These are phyloP conservation scores for Penicillium odoratum DNA, from an alignment of 495 filamentous ascomycete genomes.

Conservation along the genomic window DNA sequence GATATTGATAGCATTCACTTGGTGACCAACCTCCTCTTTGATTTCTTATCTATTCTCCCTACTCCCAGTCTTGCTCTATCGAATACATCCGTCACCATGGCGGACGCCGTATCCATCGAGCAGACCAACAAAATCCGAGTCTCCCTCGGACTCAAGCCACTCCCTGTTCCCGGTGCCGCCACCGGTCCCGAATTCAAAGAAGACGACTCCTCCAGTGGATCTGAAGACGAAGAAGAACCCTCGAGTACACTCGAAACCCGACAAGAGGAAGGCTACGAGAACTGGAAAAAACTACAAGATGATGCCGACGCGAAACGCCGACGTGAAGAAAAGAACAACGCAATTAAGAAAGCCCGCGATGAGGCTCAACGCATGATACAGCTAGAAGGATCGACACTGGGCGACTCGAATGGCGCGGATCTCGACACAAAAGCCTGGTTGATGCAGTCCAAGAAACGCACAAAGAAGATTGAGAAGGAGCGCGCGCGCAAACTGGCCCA, in stretches of 20 bases:
- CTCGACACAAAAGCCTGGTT: slow-evolving; percentile 84
- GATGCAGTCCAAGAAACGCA: slow-evolving; percentile 80
- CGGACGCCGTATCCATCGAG: slow-evolving; percentile 81
- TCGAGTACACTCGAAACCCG: slow-evolving; percentile 78
- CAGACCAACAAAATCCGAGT: slow-evolving; percentile 92
- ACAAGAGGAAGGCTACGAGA: slow-evolving; percentile 72
- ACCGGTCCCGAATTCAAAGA: slow-evolving; percentile 62
- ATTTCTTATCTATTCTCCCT: slow-evolving; percentile 3
- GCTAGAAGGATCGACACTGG: slow-evolving; percentile 78
- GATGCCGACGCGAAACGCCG: slow-evolving; percentile 65
- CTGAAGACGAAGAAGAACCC: slow-evolving; percentile 60
- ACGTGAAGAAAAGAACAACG: slow-evolving; percentile 73
- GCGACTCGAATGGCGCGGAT: slow-evolving; percentile 60
- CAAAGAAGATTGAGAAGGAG: slow-evolving; percentile 84
- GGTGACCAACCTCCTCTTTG: not conserved
- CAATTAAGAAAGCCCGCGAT: slow-evolving; percentile 87
- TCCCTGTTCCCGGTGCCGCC: slow-evolving; percentile 71
- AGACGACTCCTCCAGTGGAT: slow-evolving; percentile 41
- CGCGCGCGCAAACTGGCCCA: slow-evolving; percentile 67
- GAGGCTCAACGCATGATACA: slow-evolving; percentile 69
- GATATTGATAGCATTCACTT: not conserved
- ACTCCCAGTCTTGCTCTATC: not conserved
- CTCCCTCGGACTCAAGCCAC: slow-evolving; percentile 84
- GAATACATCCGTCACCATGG: slow-evolving; percentile 52
- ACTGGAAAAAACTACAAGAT: slow-evolving; percentile 66